These are phyloP conservation scores for Colletotrichum liriopes DNA, from an alignment of 2,329 filamentous ascomycete genomes.

Conservation along the genomic window DNA sequence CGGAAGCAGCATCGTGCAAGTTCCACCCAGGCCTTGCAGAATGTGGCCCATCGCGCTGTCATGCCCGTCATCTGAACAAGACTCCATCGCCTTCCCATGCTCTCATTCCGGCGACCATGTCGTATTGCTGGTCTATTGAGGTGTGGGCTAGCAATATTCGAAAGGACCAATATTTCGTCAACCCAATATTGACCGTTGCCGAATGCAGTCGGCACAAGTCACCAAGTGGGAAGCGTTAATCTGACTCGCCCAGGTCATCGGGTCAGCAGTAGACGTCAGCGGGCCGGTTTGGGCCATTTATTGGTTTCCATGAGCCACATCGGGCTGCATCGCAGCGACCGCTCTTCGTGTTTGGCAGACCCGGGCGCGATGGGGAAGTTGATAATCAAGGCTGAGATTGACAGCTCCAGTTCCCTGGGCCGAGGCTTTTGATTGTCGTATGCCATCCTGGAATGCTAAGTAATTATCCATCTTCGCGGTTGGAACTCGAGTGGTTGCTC, in stretches of 20 bases:
- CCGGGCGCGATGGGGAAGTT: neutral
- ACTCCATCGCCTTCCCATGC: slow-evolving; percentile 7
- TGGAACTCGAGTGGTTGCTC: slow-evolving; percentile 12
- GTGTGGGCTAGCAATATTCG: slow-evolving; percentile 27
- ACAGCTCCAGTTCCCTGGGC: neutral
- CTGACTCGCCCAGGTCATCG: slow-evolving; percentile 33
- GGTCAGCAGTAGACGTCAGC: slow-evolving; percentile 25
- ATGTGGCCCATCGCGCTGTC: slow-evolving; percentile 19
- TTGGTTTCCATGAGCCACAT: slow-evolving; percentile 19
- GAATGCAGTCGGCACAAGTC: slow-evolving; percentile 15
- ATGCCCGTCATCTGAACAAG: slow-evolving; percentile 30
- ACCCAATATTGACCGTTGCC: slow-evolving; percentile 32
- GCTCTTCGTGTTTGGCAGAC: neutral
- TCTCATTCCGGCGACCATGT: slow-evolving; percentile 9
- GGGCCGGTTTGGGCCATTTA: slow-evolving; percentile 25
- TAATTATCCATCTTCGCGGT: slow-evolving; percentile 12
- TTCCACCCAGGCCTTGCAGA: slow-evolving; percentile 18
- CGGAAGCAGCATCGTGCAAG: slow-evolving; percentile 16
- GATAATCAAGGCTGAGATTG: neutral
- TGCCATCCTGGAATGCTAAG: neutral
- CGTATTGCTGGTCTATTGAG: slow-evolving; percentile 15
- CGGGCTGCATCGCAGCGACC: neutral
- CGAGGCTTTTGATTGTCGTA: neutral
- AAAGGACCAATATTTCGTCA: slow-evolving; percentile 33
- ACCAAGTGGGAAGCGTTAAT: slow-evolving; percentile 12